Base-by-base conservation (phyloP, 495 filamentous ascomycete genomes). In the Lophiotrema nucula region DNA sequence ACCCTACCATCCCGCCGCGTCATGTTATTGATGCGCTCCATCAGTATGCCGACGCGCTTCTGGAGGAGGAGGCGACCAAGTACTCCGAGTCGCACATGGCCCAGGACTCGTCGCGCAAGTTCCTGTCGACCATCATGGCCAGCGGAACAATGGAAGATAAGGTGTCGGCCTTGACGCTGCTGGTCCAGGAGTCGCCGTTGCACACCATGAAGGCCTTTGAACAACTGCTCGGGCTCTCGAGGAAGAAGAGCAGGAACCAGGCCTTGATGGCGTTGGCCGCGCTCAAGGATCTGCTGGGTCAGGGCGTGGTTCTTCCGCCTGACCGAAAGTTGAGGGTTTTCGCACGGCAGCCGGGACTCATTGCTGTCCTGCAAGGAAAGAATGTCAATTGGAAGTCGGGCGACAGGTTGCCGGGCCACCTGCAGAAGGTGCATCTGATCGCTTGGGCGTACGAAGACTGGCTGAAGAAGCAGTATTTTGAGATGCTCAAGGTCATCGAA, bases 121-220 rank as follows among this genome's bases (percentile, higher is more conserved):
- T 97, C 77, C 84, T 97, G 75, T 88, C 88, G 1, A 95, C 90
- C 4, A 95, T 98, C 70, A 97, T 98, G 93, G 75, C 90, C 15
- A 90, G 91, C 1, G 93, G 93, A 74, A 98, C 95, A 6, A 79
- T 96, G 48, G 93, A 90, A 28, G 93, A 98, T 73, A 97, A 96
- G 71, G 88, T 97, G 25, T 97, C 95, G 2, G 93, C 93, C 4
- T 74, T 97, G 63, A 98, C 93, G 1, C 77, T 98, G 43, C 86
- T 90, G 22, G 86, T 96, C 13, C 93, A 98, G 74, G 93, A 97
- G 68, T 97, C 93, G 2, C 93, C 93, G 4, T 73, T 97, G 43
- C 93, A 98, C 66, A 96, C 89, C 45, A 86, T 81, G 47, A 95
- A 92, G 62, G 85, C 89, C 10, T 81, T 97, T 50, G 91, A 96